These are phyloP conservation scores for Hypholoma fasciculare DNA, from an alignment of 768 basidiomycete species.

Conservation along the genomic window DNA sequence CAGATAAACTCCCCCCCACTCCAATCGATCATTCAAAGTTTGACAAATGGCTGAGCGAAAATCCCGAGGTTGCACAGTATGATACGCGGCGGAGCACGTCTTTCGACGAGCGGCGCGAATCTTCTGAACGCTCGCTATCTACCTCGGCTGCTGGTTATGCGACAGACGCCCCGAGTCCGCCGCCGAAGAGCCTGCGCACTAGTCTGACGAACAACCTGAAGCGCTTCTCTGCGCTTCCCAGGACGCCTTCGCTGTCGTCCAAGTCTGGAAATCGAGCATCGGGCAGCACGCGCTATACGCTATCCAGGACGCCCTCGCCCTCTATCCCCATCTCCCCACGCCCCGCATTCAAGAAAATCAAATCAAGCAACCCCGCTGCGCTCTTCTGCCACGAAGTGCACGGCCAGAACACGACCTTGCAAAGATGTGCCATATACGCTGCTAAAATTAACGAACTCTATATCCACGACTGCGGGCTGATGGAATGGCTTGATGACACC, in stretches of 20 bases:
- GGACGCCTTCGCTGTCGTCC: slow-evolving; percentile 63
- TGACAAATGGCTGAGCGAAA: slow-evolving; percentile 26
- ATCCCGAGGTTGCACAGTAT: slow-evolving; percentile 16
- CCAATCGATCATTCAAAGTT: slow-evolving; percentile 27
- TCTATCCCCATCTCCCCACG: slow-evolving; percentile 22
- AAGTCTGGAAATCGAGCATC: slow-evolving; percentile 34
- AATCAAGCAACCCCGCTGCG: slow-evolving; percentile 52
- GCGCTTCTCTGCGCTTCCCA: slow-evolving; percentile 60
- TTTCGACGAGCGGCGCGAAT: slow-evolving; percentile 17
- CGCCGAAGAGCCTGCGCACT: slow-evolving; percentile 49
- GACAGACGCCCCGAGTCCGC: slow-evolving; percentile 41
- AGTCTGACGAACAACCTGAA: slow-evolving; percentile 47
- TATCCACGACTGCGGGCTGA: slow-evolving; percentile 71
- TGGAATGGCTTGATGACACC: slow-evolving; percentile 69
- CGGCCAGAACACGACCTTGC: slow-evolving; percentile 52
- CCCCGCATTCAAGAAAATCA: slow-evolving; percentile 22
- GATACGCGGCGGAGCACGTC: slow-evolving; percentile 17
- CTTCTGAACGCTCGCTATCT: slow-evolving; percentile 16
- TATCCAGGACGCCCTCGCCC: slow-evolving; percentile 40
- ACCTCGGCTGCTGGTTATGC: slow-evolving; percentile 16
- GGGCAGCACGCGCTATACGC: slow-evolving; percentile 28
- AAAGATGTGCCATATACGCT: slow-evolving; percentile 74
- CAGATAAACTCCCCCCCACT: slow-evolving; percentile 15
- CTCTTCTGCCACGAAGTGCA: slow-evolving; percentile 71
- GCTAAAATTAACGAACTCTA: slow-evolving; percentile 83